Evolutionary conservation across 2,329 filamentous ascomycete genomes (phyloP).

Genomic region (Fonsecaea erecta): DNA sequence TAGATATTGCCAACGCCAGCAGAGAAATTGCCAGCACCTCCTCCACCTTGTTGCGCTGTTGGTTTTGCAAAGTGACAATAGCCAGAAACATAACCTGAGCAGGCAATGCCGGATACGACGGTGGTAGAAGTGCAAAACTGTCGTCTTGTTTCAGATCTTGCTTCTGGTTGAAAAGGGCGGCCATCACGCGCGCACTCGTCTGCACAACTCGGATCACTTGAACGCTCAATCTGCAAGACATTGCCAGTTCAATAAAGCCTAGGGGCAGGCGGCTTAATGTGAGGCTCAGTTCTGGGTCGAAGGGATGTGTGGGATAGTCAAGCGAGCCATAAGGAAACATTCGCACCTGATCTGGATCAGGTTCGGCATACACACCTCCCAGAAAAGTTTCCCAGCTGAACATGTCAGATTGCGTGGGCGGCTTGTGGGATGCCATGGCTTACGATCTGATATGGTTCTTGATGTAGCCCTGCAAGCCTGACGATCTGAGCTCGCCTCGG

Average conservation of each 20-base stretch:
- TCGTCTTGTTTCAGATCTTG: not conserved
- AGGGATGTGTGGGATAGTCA: slow-evolving; percentile 6
- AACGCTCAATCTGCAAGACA: slow-evolving; percentile 10
- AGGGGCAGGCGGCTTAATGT: not conserved
- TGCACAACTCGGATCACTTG: slow-evolving; percentile 1
- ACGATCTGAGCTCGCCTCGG: not conserved
- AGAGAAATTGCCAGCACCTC: slow-evolving; percentile 9
- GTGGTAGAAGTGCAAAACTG: not conserved
- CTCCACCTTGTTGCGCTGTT: slow-evolving; percentile 1
- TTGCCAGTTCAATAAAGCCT: slow-evolving; percentile 9
- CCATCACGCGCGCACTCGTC: not conserved
- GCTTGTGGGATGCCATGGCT: not conserved
- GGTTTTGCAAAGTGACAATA: slow-evolving; percentile 1
- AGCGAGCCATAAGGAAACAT: slow-evolving; percentile 1
- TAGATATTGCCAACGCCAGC: slow-evolving; percentile 8
- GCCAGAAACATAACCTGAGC: slow-evolving; percentile 1
- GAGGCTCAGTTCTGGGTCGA: not conserved
- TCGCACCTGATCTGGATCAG: slow-evolving; percentile 5
- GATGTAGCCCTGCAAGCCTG: slow-evolving; percentile 14
- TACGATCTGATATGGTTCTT: slow-evolving; percentile 15
- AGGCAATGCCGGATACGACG: not conserved
- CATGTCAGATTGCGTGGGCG: not conserved
- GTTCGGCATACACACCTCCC: not conserved
- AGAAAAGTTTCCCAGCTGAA: slow-evolving; percentile 8
- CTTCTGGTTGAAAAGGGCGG: not conserved